phyloP scores from a whole-genome alignment of 306 rosid species.

The Astragalus membranaceus region DNA sequence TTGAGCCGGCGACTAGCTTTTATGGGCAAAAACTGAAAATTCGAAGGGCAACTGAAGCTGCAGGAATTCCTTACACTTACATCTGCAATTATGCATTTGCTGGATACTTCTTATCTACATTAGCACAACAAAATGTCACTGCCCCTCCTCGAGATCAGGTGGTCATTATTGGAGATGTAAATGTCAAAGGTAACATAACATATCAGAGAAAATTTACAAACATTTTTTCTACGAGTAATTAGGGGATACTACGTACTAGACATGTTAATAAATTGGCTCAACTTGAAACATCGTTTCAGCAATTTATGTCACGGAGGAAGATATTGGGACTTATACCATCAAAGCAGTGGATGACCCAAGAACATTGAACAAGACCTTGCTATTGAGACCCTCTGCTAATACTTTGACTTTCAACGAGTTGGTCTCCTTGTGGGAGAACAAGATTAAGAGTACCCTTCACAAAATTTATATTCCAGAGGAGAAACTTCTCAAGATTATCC shows the following conservation, averaged over 20 bases:
- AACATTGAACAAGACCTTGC: too few species aligned
- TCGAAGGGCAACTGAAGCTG: too few species aligned
- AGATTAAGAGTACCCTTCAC: slow-evolving; percentile 2
- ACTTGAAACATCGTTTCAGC: neutral
- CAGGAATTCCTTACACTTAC: too few species aligned
- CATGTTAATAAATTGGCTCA: neutral
- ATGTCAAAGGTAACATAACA: slow-evolving; percentile 25
- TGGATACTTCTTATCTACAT: neutral
- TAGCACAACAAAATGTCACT: slow-evolving; percentile 22
- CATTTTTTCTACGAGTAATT: too few species aligned
- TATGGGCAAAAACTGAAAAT: too few species aligned
- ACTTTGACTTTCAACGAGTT: too few species aligned
- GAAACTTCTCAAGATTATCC: slow-evolving; percentile 34
- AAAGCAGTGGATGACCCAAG: slow-evolving; percentile 30
- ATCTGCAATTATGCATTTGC: too few species aligned
- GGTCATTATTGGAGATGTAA: slow-evolving; percentile 39
- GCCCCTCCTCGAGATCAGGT: slow-evolving; percentile 36
- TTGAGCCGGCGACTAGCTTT: too few species aligned
- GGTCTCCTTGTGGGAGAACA: too few species aligned
- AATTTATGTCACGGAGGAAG: slow-evolving; percentile 23
- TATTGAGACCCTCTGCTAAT: too few species aligned
- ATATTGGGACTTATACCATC: slow-evolving; percentile 27
- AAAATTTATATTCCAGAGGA: slow-evolving; percentile 28
- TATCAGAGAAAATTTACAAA: too few species aligned
- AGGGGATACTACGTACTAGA: too few species aligned